Conservation (phyloP, 2,329 filamentous ascomycete genomes). For the Arthrobotrys sinensis region DNA sequence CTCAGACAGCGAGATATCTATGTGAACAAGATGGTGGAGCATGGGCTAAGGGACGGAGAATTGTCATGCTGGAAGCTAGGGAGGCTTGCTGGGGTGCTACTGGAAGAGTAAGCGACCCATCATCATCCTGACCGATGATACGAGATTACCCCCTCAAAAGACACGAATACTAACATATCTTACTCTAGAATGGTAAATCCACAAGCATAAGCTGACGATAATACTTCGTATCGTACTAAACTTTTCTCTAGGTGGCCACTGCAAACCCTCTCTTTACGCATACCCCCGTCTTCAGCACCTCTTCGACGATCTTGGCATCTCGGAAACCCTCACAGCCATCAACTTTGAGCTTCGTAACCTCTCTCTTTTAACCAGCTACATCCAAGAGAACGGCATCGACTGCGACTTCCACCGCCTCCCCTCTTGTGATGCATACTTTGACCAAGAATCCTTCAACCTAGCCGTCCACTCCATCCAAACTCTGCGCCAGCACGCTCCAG, state of each 20-base stretch:
- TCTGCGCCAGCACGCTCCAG: constrained; percentile 72
- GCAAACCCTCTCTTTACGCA: constrained; percentile 79
- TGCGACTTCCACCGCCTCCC: constrained; percentile 79
- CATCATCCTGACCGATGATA: neutral
- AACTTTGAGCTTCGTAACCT: constrained; percentile 82
- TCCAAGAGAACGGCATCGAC: constrained; percentile 73
- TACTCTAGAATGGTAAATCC: constrained; percentile 15
- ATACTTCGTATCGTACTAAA: constrained; percentile 24
- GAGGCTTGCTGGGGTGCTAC: constrained; percentile 89
- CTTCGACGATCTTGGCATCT: constrained; percentile 59
- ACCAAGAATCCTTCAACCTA: constrained; percentile 72
- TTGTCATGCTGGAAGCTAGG: constrained; percentile 80
- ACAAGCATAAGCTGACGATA: constrained; percentile 14
- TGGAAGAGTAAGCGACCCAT: constrained; percentile 70
- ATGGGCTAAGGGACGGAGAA: constrained; percentile 70
- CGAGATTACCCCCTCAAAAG: neutral
- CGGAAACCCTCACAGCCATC: constrained; percentile 61
- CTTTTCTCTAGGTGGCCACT: constrained; percentile 76
- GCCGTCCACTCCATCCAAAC: constrained; percentile 71
- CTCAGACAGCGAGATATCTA: constrained; percentile 78
- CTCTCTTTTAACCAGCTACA: constrained; percentile 73
- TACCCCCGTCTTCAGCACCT: constrained; percentile 74
- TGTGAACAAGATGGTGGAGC: constrained; percentile 68
- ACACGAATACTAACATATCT: neutral
- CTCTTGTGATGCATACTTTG: constrained; percentile 77